A percentile compares a stretch with the other conserved stretches of the same genome.
These are phyloP conservation scores for Angomonas desouzai DNA, from an alignment of 208 protist species.

Conservation along the genomic window DNA sequence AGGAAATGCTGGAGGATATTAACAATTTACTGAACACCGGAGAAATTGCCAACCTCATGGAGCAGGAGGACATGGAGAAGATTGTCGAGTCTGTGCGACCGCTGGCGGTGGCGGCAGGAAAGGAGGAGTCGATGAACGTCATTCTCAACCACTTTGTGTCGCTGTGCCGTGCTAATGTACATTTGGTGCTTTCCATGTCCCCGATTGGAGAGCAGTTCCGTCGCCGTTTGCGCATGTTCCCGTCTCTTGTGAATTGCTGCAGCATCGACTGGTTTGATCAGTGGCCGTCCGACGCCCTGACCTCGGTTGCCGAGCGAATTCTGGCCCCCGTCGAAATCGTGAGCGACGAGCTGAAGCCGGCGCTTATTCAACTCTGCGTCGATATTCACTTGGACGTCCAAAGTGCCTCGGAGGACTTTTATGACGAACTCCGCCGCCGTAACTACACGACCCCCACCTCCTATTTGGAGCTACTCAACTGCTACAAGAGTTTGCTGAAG, in stretches of 20 bases:
- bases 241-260: slow-evolving; percentile 97
- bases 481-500: slow-evolving; percentile 84
- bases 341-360: slow-evolving; percentile 46
- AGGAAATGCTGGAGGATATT: slow-evolving; percentile 97
- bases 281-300: slow-evolving; percentile 95
- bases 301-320: slow-evolving; percentile 82
- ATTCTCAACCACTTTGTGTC: slow-evolving; percentile 93
- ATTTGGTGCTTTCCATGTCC: slow-evolving; percentile 96
- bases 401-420: slow-evolving; percentile 88
- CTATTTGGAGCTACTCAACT: slow-evolving; percentile 93
- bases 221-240: slow-evolving; percentile 94
- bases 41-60: slow-evolving; percentile 97
- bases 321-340: slow-evolving; percentile 50
- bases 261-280: slow-evolving; percentile 98
- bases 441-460: slow-evolving; percentile 97
- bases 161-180: slow-evolving; percentile 93
- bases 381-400: slow-evolving; percentile 89
- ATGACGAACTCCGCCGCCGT: slow-evolving; percentile 88
- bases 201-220: slow-evolving; percentile 95
- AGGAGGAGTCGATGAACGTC: slow-evolving; percentile 90
- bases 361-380: slow-evolving; percentile 89
- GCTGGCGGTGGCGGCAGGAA: slow-evolving; percentile 82
- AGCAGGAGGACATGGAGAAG: slow-evolving; percentile 91
- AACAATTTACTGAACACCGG: slow-evolving; percentile 98
- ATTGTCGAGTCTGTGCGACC: slow-evolving; percentile 90